Evolutionary conservation across 108 stramenopile genomes (phyloP).

Genomic region (Skeletonema marinoi): DNA sequence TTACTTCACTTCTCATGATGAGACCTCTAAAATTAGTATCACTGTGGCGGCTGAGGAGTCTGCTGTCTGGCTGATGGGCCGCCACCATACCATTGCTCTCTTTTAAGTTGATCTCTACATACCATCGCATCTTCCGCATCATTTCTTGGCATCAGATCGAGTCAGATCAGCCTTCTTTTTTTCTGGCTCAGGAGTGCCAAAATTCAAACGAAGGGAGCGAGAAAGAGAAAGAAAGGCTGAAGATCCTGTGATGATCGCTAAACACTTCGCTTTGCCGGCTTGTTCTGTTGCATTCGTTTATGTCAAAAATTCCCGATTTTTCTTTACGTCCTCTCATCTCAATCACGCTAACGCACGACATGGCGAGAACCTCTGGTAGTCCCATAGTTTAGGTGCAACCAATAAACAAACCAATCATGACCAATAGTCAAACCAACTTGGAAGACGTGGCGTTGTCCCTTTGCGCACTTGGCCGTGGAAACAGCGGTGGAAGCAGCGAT

Average conservation of each 20-base stretch:
- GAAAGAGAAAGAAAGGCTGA: background rate
- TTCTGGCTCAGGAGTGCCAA: background rate
- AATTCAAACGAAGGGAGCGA: background rate
- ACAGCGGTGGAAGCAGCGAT: slow-evolving; percentile 5
- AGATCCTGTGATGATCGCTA: too few relatives aligned
- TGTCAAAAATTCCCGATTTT: background rate
- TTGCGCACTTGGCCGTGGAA: slow-evolving; percentile 17
- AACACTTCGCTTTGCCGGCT: background rate
- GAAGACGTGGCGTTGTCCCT: slow-evolving; percentile 17
- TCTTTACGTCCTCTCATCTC: background rate
- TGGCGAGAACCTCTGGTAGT: too few relatives aligned
- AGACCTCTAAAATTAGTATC: too few relatives aligned
- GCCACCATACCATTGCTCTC: too few relatives aligned
- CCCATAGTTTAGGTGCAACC: too few relatives aligned
- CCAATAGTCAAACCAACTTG: background rate
- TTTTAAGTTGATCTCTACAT: too few relatives aligned
- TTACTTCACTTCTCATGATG: background rate
- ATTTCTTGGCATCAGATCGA: too few relatives aligned
- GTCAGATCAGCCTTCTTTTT: too few relatives aligned
- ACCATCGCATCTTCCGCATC: too few relatives aligned
- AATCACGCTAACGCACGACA: too few relatives aligned
- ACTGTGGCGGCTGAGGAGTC: too few relatives aligned
- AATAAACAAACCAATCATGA: background rate
- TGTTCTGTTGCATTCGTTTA: background rate
- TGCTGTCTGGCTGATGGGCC: too few relatives aligned